These are phyloP conservation scores for Beauveria caledonica DNA, from an alignment of 2,329 filamentous ascomycete genomes.

Conservation along the genomic window DNA sequence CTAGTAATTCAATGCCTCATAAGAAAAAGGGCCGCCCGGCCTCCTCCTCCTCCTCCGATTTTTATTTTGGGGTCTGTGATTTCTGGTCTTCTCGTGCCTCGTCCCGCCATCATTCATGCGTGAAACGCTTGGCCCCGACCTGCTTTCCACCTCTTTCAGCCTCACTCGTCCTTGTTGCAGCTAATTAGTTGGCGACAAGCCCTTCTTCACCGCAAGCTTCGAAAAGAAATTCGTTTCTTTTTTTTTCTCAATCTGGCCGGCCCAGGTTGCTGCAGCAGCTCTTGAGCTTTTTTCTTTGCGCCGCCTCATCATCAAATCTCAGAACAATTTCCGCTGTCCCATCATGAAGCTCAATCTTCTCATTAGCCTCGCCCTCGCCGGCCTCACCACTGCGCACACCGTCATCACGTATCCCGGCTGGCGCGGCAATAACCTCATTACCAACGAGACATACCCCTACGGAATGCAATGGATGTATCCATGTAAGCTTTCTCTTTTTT, in stretches of 20 bases:
- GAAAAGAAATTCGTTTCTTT: neutral
- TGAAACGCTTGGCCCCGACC: neutral
- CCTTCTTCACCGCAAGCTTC: no score
- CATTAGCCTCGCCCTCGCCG: slow-evolving; percentile 35
- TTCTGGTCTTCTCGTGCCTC: neutral
- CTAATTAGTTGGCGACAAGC: no score
- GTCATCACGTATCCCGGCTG: slow-evolving; percentile 81
- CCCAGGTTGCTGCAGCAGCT: neutral
- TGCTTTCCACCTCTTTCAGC: neutral
- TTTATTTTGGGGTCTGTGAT: neutral
- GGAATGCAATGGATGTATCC: slow-evolving; percentile 96
- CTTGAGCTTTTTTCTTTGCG: neutral
- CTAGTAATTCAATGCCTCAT: neutral
- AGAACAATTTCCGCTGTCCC: slow-evolving; percentile 4
- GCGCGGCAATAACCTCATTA: slow-evolving; percentile 78
- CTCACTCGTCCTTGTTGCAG: neutral
- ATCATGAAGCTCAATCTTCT: slow-evolving; percentile 31
- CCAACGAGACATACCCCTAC: slow-evolving; percentile 71
- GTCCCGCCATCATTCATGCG: neutral
- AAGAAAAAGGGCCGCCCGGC: slow-evolving; percentile 6
- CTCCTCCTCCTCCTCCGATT: neutral
- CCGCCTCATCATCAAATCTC: neutral
- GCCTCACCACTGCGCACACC: slow-evolving; percentile 59
- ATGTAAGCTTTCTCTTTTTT: slow-evolving; percentile 51
- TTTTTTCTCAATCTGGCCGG: slow-evolving; percentile 3